These are phyloP conservation scores for Craterostigma plantagineum DNA, from an alignment of 257 asterid species.

Conservation along the genomic window DNA sequence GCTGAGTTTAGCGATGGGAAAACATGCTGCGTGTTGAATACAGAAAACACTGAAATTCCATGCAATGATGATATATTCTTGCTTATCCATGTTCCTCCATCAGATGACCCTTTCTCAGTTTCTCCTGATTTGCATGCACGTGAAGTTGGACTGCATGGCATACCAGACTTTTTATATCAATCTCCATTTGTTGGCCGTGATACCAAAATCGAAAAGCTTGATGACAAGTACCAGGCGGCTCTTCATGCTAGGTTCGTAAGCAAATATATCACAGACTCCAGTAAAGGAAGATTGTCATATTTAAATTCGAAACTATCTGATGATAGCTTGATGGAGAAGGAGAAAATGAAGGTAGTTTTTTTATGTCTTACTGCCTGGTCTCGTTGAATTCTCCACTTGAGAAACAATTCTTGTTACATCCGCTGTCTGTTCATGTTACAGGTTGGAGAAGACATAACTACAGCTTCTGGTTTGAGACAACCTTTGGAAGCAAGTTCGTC, in stretches of 20 bases:
- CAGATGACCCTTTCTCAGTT: not conserved
- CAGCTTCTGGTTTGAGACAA: conserved; percentile 17
- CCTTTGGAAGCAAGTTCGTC: conserved; percentile 15
- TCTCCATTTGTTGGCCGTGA: no score
- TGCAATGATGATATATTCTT: conserved; percentile 97
- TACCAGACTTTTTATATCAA: no score
- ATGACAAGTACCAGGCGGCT: conserved; percentile 13
- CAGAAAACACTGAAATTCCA: conserved; percentile 90
- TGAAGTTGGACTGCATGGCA: no score
- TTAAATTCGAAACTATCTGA: conserved; percentile 18
- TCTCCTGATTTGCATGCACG: conserved; percentile 21
- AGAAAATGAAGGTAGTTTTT: conserved; percentile 26
- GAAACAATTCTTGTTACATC: not conserved
- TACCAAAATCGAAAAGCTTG: conserved; percentile 24
- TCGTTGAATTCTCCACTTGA: not conserved
- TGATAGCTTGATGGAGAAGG: conserved; percentile 20
- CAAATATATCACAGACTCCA: conserved; percentile 19
- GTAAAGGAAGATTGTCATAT: conserved; percentile 21
- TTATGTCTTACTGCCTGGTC: not conserved
- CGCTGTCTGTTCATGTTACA: not conserved
- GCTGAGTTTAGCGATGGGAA: conserved; percentile 28
- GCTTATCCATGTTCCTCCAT: conserved; percentile 37
- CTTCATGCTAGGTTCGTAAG: conserved; percentile 23
- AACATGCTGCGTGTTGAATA: conserved; percentile 48
- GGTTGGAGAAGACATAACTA: conserved; percentile 15